phyloP scores from a whole-genome alignment of 257 asterid genomes.

The Scutellaria minor region DNA sequence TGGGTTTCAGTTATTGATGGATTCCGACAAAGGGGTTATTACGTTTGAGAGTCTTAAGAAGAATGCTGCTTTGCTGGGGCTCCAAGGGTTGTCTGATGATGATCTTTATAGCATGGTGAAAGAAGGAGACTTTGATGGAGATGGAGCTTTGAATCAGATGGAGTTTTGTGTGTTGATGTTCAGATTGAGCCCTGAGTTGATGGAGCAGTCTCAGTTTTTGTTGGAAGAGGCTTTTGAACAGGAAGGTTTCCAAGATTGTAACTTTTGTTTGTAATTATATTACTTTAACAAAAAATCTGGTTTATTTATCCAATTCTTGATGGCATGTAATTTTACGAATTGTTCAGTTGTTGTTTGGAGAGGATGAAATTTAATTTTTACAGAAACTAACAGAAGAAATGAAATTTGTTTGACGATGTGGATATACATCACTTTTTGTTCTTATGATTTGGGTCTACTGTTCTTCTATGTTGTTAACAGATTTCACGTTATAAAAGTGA shows the following conservation, averaged over 20 bases:
- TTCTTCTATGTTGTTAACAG: not conserved
- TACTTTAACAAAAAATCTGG: not conserved
- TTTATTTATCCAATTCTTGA: slow-evolving; percentile 24
- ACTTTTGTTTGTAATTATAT: slow-evolving; percentile 30
- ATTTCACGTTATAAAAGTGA: not conserved
- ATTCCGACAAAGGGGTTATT: slow-evolving; percentile 53
- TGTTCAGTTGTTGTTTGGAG: slow-evolving; percentile 25
- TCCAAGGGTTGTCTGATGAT: slow-evolving; percentile 46
- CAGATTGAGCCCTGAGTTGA: slow-evolving; percentile 62
- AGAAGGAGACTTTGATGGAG: slow-evolving; percentile 67
- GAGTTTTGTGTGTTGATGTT: slow-evolving; percentile 65
- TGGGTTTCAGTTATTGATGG: slow-evolving; percentile 53
- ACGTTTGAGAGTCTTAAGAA: slow-evolving; percentile 52
- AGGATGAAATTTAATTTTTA: slow-evolving; percentile 9
- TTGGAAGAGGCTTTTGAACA: slow-evolving; percentile 52
- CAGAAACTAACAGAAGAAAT: slow-evolving; percentile 27
- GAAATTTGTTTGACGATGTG: slow-evolving; percentile 16
- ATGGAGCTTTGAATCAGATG: slow-evolving; percentile 65
- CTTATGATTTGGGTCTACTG: not conserved
- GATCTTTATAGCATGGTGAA: slow-evolving; percentile 46
- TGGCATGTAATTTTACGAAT: slow-evolving; percentile 24
- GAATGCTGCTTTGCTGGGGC: slow-evolving; percentile 48
- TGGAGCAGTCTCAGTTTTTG: slow-evolving; percentile 54
- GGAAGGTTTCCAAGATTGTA: slow-evolving; percentile 46
- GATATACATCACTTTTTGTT: not conserved